Conservation (phyloP, 345 rosid species). For the Populus ilicifolia region DNA sequence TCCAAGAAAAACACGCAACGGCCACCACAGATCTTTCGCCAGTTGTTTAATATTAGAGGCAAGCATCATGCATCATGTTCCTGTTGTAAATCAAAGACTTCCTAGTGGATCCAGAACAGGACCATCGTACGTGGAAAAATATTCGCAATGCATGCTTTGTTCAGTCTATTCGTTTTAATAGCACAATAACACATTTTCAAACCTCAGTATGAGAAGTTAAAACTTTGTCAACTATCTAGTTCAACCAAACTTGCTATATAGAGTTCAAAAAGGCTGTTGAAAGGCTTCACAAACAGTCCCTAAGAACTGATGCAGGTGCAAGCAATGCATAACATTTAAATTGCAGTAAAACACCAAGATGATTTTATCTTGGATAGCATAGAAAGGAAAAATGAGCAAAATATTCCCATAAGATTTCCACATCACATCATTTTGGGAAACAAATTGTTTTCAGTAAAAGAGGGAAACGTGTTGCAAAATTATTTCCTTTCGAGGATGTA, state of each 20-base stretch:
- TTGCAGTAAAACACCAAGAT: background rate
- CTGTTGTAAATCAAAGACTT: slow-evolving; percentile 77
- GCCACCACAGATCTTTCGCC: slow-evolving; percentile 77
- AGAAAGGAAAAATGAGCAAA: background rate
- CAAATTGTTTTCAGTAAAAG: background rate
- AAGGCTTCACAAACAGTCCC: background rate
- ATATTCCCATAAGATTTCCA: background rate
- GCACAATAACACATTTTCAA: background rate
- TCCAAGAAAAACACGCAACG: slow-evolving; percentile 88
- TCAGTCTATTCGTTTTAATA: background rate
- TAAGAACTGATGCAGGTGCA: background rate
- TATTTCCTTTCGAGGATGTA: background rate
- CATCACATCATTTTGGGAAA: background rate
- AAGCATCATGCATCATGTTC: slow-evolving; percentile 66
- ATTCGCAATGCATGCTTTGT: background rate
- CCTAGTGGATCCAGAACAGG: slow-evolving; percentile 92
- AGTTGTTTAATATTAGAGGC: slow-evolving; percentile 73
- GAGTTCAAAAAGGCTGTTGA: background rate
- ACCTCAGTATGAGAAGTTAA: background rate
- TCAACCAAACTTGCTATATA: background rate
- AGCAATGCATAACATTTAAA: background rate
- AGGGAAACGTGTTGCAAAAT: background rate
- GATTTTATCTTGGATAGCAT: background rate
- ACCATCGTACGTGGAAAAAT: slow-evolving; percentile 65
- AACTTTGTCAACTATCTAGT: background rate